These are phyloP conservation scores for Barnettozyma hawaiiensis DNA, from an alignment of 1,139 yeast species.

Conservation along the genomic window DNA sequence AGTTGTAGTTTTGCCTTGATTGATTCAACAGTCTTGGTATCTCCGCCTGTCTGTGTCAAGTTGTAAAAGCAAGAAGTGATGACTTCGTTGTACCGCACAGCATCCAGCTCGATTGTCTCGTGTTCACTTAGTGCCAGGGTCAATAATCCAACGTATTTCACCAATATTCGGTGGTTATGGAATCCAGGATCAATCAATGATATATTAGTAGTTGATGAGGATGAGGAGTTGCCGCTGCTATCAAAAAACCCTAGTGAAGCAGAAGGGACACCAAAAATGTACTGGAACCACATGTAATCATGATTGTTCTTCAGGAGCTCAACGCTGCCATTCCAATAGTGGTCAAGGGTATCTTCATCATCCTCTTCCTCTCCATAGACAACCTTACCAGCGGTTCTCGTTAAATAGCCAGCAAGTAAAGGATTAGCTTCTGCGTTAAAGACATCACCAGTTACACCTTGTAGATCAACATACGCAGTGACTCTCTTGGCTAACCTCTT, in stretches of 20 bases:
- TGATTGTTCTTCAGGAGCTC: constrained; percentile 33
- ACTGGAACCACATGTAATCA: constrained; percentile 43
- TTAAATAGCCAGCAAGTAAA: constrained; percentile 32
- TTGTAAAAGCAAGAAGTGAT: constrained; percentile 31
- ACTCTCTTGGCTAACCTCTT: constrained; percentile 30
- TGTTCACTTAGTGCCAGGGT: constrained; percentile 48
- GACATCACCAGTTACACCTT: constrained; percentile 39
- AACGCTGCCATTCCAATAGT: constrained; percentile 33
- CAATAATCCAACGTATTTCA: constrained; percentile 54
- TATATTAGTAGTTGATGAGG: constrained; percentile 38
- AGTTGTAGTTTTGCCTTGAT: constrained; percentile 12
- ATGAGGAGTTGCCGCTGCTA: no score
- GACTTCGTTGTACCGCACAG: constrained; percentile 34
- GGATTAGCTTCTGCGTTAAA: constrained; percentile 38
- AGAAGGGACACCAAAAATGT: constrained; percentile 46
- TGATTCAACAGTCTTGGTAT: background rate
- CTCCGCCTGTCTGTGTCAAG: constrained; percentile 13
- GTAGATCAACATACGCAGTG: constrained; percentile 42
- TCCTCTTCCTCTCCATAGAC: constrained; percentile 30
- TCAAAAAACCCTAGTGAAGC: constrained; percentile 36
- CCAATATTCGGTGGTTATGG: constrained; percentile 47
- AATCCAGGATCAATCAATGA: constrained; percentile 51
- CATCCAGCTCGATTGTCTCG: constrained; percentile 37
- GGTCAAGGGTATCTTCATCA: constrained; percentile 29
- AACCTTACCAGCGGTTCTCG: constrained; percentile 30